Conservation (phyloP, 805 yeast species). For the Yarrowia hollandica region DNA sequence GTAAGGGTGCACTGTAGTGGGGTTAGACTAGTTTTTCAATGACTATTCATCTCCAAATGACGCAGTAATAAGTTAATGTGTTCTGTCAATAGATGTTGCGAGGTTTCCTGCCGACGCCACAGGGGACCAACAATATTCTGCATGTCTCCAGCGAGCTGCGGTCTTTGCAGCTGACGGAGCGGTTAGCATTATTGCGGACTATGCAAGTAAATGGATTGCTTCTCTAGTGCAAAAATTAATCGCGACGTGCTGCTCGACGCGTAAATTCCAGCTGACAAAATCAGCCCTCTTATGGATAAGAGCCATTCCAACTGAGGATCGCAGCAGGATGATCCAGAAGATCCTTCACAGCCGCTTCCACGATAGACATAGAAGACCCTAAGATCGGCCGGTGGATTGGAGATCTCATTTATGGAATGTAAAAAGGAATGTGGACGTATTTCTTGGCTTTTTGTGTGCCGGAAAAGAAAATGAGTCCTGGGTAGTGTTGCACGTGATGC, state of each 20-base stretch:
- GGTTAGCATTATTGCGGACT: conserved; percentile 10
- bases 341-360: conserved; percentile 18
- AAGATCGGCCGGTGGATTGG: not conserved
- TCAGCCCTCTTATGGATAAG: not conserved
- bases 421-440: conserved; percentile 5
- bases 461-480: too few relatives aligned
- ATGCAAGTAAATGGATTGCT: not conserved
- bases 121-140: too few relatives aligned
- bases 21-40: too few relatives aligned
- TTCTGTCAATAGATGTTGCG: too few relatives aligned
- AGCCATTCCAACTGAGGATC: not conserved
- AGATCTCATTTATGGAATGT: conserved; percentile 11
- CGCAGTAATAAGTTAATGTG: too few relatives aligned
- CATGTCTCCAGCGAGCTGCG: not conserved
- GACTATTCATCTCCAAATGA: too few relatives aligned
- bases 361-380: not conserved
- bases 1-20: too few relatives aligned
- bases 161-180: not conserved
- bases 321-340: not conserved
- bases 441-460: too few relatives aligned
- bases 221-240: too few relatives aligned
- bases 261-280: not conserved
- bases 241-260: too few relatives aligned
- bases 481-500: not conserved
- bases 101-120: too few relatives aligned